Percentiles rank a stretch among this genome's conserved stretches.
These are phyloP conservation scores for Amphicarpaea edgeworthii DNA, from an alignment of 306 rosid species.

Conservation along the genomic window DNA sequence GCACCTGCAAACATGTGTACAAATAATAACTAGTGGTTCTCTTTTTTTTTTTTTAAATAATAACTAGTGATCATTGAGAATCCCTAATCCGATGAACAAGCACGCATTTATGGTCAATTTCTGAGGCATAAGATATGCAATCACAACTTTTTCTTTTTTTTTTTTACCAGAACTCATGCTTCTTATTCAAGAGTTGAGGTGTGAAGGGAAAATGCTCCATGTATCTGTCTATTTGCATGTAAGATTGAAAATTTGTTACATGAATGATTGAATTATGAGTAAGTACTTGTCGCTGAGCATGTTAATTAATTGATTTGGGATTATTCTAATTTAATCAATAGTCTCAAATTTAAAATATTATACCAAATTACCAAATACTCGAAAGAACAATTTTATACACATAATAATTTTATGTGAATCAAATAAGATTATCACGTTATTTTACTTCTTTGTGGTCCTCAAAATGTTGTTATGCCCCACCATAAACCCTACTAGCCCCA, in stretches of 20 bases:
- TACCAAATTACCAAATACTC: too few species aligned
- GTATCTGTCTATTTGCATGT: conserved; percentile 41
- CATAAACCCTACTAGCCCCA: conserved; percentile 28
- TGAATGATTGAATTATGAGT: conserved; percentile 46
- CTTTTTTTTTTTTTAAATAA: too few species aligned
- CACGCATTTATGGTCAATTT: conserved; percentile 33
- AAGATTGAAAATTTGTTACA: conserved; percentile 40
- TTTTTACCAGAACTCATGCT: conserved; percentile 51
- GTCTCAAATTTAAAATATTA: too few species aligned
- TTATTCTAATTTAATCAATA: too few species aligned
- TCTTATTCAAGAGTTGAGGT: conserved; percentile 37
- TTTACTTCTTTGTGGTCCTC: conserved; percentile 36
- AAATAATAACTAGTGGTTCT: background rate
- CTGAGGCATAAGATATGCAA: conserved; percentile 23
- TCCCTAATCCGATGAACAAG: conserved; percentile 23
- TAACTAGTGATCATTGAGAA: background rate
- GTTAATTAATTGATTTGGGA: too few species aligned
- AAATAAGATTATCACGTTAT: background rate
- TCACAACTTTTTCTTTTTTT: conserved; percentile 38
- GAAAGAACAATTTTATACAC: too few species aligned
- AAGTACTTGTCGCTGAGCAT: too few species aligned
- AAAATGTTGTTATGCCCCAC: conserved; percentile 36
- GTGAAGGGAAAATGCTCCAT: conserved; percentile 27
- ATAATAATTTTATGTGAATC: too few species aligned
- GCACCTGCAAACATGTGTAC: background rate